phyloP scores from a whole-genome alignment of 2,329 filamentous ascomycete species.

The Aureobasidium sp. region DNA sequence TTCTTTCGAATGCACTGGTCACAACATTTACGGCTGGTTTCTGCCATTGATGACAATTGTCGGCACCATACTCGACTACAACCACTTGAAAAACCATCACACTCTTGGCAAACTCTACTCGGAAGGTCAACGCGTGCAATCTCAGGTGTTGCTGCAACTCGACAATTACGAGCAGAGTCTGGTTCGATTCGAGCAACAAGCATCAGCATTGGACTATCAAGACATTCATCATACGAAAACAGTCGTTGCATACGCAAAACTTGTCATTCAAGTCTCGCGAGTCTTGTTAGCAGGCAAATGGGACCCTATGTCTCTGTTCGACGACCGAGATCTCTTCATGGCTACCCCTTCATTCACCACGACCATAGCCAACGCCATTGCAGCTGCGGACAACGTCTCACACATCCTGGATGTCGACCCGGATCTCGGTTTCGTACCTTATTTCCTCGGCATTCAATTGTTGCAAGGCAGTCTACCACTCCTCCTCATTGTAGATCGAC shows the following conservation, averaged over 20 bases:
- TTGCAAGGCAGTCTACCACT: conserved; percentile 10
- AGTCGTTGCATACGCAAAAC: conserved; percentile 10
- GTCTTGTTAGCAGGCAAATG: conserved; percentile 10
- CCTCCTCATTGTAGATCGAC: conserved; percentile 10
- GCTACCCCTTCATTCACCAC: conserved; percentile 11
- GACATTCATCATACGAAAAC: conserved; percentile 11
- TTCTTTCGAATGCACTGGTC: conserved; percentile 11
- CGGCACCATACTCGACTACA: conserved; percentile 11
- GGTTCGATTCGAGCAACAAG: conserved; percentile 8
- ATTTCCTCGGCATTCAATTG: conserved; percentile 10
- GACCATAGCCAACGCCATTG: conserved; percentile 10
- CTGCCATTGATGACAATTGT: conserved; percentile 11
- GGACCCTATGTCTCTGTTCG: conserved; percentile 10
- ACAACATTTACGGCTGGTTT: conserved; percentile 12
- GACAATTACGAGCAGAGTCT: conserved; percentile 11
- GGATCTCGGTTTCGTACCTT: conserved; percentile 9
- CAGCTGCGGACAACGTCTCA: conserved; percentile 7
- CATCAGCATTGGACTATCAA: conserved; percentile 1
- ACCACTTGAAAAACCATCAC: conserved; percentile 10
- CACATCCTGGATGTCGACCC: conserved; percentile 11
- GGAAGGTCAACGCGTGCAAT: conserved; percentile 9
- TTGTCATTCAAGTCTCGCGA: conserved; percentile 8
- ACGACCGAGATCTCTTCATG: conserved; percentile 13
- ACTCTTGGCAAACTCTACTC: conserved; percentile 8
- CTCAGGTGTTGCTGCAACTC: conserved; percentile 5